Base-by-base conservation (phyloP, 129 eudicot genomes). In the Arctium lappa region DNA sequence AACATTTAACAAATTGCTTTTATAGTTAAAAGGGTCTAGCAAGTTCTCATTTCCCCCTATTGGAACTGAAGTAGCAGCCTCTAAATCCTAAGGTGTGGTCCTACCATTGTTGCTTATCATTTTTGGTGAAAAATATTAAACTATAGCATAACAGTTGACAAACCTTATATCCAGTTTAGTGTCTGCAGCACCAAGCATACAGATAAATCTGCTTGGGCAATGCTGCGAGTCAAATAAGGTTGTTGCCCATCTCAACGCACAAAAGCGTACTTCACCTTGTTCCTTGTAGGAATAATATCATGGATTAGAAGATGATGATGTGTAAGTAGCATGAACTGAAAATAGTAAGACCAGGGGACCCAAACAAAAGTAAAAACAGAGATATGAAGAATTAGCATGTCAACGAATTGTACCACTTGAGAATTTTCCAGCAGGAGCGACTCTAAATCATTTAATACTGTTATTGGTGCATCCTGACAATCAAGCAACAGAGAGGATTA, bases 231-330 rank as follows among this genome's bases (percentile, higher is more conserved):
- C 99, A 85, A 95, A 95, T 85, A 95, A 86, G 76, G 97, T 88
- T 7, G 97, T 93, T 0, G 97, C 98, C 99, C 99, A 95, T 87
- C 99, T 95, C 87, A 95, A 86, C 1, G 95, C 98, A 85, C 97
- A 95, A 87, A 95, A 95, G 48, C 99, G 97, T 73, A 93, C 97
- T 85, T 95, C 99, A 60, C 97, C 87, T 89, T 93, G 94, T 86
- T 95, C 97, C 99, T 95, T 74, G 77, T 46, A 62, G 56, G 46
- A 34, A 79, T 83, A 87, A 81, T 30, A 73, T 12, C 78, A 27
- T 33, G 70, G 42, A 31, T 79, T 71, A 31, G 18, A 71, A 73
- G 78, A 78, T 60, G 46, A 82, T 69, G 72, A 81, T 36, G 53
- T 60, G 48, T 50, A 12, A 33, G 39, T 11, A 86, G 60, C 71